phyloP scores from a whole-genome alignment of 2,329 filamentous ascomycete genomes.

The Xylariaceae sp. region DNA sequence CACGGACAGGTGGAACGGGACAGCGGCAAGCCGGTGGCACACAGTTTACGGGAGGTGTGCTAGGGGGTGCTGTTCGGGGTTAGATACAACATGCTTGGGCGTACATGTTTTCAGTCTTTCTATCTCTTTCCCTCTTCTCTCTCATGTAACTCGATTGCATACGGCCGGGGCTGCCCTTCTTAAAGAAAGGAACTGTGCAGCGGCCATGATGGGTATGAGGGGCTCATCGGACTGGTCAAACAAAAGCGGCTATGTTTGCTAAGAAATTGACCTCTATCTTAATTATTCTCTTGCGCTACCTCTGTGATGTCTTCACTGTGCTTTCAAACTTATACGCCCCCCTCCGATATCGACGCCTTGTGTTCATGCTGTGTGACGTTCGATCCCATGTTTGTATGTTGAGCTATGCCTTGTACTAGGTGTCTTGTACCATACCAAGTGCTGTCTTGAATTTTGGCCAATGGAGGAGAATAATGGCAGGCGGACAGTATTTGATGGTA shows the following conservation, averaged over 20 bases:
- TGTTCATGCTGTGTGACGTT: too few relatives aligned
- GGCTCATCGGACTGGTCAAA: constrained; percentile 18
- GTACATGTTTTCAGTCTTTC: constrained; percentile 18
- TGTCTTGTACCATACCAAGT: too few relatives aligned
- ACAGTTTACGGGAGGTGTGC: constrained; percentile 76
- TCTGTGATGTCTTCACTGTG: too few relatives aligned
- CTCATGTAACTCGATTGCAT: constrained; percentile 28
- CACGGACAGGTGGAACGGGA: constrained; percentile 53
- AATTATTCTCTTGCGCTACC: too few relatives aligned
- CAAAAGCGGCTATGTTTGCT: constrained; percentile 19
- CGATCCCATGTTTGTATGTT: too few relatives aligned
- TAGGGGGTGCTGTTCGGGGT: constrained; percentile 65
- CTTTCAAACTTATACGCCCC: too few relatives aligned
- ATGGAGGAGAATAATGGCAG: too few relatives aligned
- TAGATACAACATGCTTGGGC: constrained; percentile 33
- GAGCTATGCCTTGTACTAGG: too few relatives aligned
- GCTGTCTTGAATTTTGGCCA: too few relatives aligned
- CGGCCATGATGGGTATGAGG: constrained; percentile 20
- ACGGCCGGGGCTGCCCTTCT: constrained; percentile 24
- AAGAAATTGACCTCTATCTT: constrained; percentile 22
- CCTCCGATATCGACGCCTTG: too few relatives aligned
- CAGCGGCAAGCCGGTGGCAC: constrained; percentile 69
- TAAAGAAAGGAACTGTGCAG: constrained; percentile 16
- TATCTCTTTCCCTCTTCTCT: too few relatives aligned
- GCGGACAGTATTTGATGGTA: too few relatives aligned